These are phyloP conservation scores for Stropharia rugosoannulata DNA, from an alignment of 768 basidiomycete genomes.

Conservation along the genomic window DNA sequence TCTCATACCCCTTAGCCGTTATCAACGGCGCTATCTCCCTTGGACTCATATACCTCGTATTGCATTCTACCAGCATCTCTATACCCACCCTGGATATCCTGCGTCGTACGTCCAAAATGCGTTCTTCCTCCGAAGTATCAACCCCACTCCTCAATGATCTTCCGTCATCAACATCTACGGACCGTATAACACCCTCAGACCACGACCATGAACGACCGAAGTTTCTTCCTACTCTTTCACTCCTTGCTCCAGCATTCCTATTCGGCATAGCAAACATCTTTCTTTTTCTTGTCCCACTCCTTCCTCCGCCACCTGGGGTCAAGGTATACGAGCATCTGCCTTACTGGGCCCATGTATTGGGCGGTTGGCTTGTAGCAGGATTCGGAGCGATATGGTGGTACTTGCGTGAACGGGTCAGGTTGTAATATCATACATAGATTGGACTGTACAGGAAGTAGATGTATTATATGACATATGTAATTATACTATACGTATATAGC, in stretches of 20 bases:
- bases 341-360: constrained; percentile 53
- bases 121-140: not conserved
- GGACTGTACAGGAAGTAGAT: not conserved
- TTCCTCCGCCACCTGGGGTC: constrained; percentile 48
- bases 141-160: constrained; percentile 6
- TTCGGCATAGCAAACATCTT: constrained; percentile 63
- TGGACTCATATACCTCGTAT: constrained; percentile 42
- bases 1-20: constrained; percentile 48
- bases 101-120: not conserved
- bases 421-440: not conserved
- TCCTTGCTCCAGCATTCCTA: constrained; percentile 30
- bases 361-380: constrained; percentile 36
- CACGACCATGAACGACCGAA: not conserved
- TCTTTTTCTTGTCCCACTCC: constrained; percentile 51
- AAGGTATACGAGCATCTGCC: constrained; percentile 51
- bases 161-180: constrained; percentile 15
- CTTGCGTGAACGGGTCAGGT: not conserved
- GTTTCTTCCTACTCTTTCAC: constrained; percentile 8
- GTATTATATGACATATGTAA: not conserved
- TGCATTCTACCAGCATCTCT: constrained; percentile 5
- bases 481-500: not conserved
- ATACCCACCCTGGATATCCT: not conserved
- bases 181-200: not conserved
- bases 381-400: constrained; percentile 37
- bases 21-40: constrained; percentile 52